Conservation (phyloP, 345 rosid genomes). For the Salix caprea region DNA sequence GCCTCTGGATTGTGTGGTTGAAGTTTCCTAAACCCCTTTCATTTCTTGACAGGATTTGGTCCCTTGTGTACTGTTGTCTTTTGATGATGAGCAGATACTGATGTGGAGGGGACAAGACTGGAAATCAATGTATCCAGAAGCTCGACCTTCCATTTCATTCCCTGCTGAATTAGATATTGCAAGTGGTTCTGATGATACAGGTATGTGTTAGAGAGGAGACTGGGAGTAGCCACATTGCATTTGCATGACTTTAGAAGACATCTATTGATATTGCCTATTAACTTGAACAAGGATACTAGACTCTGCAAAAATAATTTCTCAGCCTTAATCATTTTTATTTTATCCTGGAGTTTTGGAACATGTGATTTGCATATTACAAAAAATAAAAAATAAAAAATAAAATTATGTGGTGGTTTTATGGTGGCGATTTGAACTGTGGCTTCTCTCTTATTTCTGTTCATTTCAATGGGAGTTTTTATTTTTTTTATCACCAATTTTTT, state of each 20-base stretch:
- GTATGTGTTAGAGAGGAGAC: conserved; percentile 25
- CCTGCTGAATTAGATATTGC: conserved; percentile 26
- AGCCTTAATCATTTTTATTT: no score
- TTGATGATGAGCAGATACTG: conserved; percentile 83
- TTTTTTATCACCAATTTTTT: no score
- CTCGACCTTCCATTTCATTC: conserved; percentile 24
- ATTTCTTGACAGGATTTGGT: conserved; percentile 59
- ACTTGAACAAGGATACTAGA: no score
- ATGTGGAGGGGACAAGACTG: conserved; percentile 89
- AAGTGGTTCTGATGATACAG: conserved; percentile 31
- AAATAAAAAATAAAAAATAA: no score
- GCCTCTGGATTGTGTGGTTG: neutral
- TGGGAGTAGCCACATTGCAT: neutral
- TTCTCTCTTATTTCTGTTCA: no score
- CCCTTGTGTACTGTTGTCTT: conserved; percentile 85
- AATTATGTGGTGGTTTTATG: no score
- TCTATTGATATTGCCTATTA: neutral
- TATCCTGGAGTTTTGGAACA: no score
- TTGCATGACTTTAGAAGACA: neutral
- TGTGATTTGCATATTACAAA: no score
- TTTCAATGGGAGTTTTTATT: no score
- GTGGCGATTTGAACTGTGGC: no score
- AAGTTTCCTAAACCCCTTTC: neutral
- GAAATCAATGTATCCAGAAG: conserved; percentile 58
- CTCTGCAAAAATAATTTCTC: no score